Evolutionary conservation across 345 rosid species (phyloP).

Genomic region (Pelargonium nanum): DNA sequence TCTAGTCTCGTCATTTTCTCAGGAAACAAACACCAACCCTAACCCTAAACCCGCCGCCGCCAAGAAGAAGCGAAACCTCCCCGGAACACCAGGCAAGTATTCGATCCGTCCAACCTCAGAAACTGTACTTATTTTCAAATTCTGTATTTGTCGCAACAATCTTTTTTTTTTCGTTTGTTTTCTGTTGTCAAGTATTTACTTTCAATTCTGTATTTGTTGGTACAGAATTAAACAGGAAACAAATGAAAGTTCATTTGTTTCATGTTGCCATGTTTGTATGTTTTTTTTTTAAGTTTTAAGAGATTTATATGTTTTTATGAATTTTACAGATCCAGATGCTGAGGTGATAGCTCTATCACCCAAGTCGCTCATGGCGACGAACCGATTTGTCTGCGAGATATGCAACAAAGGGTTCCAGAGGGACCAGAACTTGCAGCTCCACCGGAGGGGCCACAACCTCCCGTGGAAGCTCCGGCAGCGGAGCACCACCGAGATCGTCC

Average conservation of each 20-base stretch:
- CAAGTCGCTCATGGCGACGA: constrained; percentile 82
- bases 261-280: no score
- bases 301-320: neutral
- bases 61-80: constrained; percentile 81
- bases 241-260: no score
- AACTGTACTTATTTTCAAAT: no score
- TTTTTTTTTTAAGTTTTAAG: constrained; percentile 2
- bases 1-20: constrained; percentile 38
- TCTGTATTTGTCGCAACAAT: no score
- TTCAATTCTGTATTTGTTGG: neutral
- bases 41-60: constrained; percentile 58
- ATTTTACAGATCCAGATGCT: constrained; percentile 79
- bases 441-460: constrained; percentile 88
- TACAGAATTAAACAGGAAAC: no score
- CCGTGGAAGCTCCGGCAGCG: constrained; percentile 94
- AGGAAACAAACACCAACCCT: constrained; percentile 31
- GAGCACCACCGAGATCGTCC: constrained; percentile 47
- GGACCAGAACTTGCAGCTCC: constrained; percentile 93
- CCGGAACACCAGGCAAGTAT: constrained; percentile 80
- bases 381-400: constrained; percentile 82
- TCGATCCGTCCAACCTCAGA: no score
- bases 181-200: neutral
- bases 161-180: neutral
- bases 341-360: constrained; percentile 93
- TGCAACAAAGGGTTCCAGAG: constrained; percentile 97